These are phyloP conservation scores for Diversispora eburnea DNA, from an alignment of 192 early-diverging fungal species.

Conservation along the genomic window DNA sequence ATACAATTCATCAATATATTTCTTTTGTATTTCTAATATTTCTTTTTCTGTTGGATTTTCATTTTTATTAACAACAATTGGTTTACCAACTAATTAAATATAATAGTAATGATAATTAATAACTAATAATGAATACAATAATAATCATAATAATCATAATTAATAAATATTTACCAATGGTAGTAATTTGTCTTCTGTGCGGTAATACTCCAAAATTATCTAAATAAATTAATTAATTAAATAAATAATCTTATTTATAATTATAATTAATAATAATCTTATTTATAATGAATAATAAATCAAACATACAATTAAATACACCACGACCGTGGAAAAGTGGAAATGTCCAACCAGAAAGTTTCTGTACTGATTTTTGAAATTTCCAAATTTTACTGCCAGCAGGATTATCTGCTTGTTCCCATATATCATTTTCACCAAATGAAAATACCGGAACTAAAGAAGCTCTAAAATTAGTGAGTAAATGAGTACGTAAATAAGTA, in stretches of 20 bases:
- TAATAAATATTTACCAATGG: slow-evolving; percentile 31
- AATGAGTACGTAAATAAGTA: background rate
- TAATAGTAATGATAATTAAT: slow-evolving; percentile 19
- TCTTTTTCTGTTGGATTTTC: slow-evolving; percentile 61
- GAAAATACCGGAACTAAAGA: slow-evolving; percentile 83
- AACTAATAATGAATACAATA: background rate
- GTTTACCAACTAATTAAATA: slow-evolving; percentile 51
- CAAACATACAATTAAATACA: slow-evolving; percentile 77
- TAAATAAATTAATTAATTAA: slow-evolving; percentile 20
- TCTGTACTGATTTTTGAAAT: slow-evolving; percentile 74
- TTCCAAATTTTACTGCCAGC: slow-evolving; percentile 60
- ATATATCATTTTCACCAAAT: slow-evolving; percentile 94
- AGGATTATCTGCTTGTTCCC: slow-evolving; percentile 69
- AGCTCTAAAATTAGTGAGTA: slow-evolving; percentile 38
- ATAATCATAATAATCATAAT: background rate
- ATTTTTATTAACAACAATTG: slow-evolving; percentile 54
- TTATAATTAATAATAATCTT: background rate
- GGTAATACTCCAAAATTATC: slow-evolving; percentile 54
- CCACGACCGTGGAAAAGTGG: slow-evolving; percentile 83
- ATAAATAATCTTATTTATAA: background rate
- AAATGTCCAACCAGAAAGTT: slow-evolving; percentile 65
- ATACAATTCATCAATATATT: slow-evolving; percentile 66
- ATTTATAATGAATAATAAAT: slow-evolving; percentile 26
- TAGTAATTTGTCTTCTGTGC: slow-evolving; percentile 42
- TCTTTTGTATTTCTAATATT: slow-evolving; percentile 54